phyloP scores from a whole-genome alignment of 169 alveolate genomes.

The Babesia ovata region DNA sequence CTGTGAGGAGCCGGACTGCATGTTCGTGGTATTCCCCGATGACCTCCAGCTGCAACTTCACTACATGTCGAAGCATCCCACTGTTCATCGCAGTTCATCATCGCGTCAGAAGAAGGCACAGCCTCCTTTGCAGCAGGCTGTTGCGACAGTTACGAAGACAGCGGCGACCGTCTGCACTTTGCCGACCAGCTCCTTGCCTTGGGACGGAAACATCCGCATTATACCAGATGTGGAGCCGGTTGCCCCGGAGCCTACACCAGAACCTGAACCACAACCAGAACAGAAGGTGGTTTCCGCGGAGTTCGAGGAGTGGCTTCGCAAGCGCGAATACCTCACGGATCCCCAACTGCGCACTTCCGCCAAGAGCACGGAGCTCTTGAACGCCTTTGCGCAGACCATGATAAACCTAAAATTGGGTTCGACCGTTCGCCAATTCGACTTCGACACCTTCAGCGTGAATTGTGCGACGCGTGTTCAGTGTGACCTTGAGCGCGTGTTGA shows the following conservation, averaged over 20 bases:
- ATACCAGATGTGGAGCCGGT: not conserved
- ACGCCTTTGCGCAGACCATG: conserved; percentile 9
- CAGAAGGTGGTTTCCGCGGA: conserved; percentile 5
- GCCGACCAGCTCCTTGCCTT: not conserved
- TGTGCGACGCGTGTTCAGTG: conserved; percentile 36
- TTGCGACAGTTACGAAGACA: not conserved
- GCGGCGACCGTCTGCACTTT: not conserved
- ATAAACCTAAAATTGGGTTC: conserved; percentile 15
- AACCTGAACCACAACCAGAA: not conserved
- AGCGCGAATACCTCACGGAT: conserved; percentile 17
- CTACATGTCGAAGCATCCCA: conserved; percentile 62
- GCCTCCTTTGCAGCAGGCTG: not conserved
- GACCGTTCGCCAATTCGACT: conserved; percentile 1
- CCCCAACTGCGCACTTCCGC: not conserved
- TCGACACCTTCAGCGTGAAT: conserved; percentile 22
- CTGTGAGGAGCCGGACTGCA: conserved; percentile 64
- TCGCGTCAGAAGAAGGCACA: conserved; percentile 10
- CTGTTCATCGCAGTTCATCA: not conserved
- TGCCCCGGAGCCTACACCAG: not conserved
- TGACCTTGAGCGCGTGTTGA: conserved; percentile 28
- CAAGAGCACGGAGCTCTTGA: conserved; percentile 8
- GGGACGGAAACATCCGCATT: conserved; percentile 38
- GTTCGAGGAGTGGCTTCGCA: conserved; percentile 29
- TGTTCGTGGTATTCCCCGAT: conserved; percentile 63
- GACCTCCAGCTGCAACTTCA: conserved; percentile 66